Conservation (phyloP, 345 rosid species). For the Bruguiera gymnorhiza region DNA sequence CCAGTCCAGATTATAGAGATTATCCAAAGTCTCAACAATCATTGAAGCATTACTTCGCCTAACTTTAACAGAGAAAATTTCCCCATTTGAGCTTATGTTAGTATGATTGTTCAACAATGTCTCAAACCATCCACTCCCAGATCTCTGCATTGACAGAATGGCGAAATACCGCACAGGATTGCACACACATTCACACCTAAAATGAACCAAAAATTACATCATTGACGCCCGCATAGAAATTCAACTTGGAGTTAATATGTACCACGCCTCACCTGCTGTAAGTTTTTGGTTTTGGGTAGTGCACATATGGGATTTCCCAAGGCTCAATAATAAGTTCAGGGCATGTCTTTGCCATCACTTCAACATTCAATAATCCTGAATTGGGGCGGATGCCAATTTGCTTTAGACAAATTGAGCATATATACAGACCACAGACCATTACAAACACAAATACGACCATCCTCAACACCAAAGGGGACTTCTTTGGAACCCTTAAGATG, state of each 20-base stretch:
- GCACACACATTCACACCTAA: constrained; percentile 90
- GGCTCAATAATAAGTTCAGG: constrained; percentile 75
- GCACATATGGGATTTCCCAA: constrained; percentile 89
- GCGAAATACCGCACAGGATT: constrained; percentile 92
- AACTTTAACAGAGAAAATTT: constrained; percentile 86
- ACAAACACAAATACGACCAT: constrained; percentile 77
- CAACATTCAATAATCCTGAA: constrained; percentile 45
- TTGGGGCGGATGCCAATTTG: constrained; percentile 57
- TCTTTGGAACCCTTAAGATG: constrained; percentile 68
- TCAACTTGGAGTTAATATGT: constrained; percentile 1
- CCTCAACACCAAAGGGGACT: constrained; percentile 74
- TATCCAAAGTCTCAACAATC: constrained; percentile 74
- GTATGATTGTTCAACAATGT: constrained; percentile 90
- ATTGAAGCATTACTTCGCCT: constrained; percentile 75
- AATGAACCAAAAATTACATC: constrained; percentile 19
- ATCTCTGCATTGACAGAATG: constrained; percentile 97
- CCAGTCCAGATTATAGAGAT: constrained; percentile 86
- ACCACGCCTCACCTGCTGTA: constrained; percentile 57
- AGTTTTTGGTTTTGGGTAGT: constrained; percentile 75
- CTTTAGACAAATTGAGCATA: constrained; percentile 75
- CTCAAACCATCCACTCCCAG: constrained; percentile 99
- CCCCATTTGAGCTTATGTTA: constrained; percentile 95
- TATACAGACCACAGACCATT: constrained; percentile 79
- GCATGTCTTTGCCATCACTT: constrained; percentile 59
- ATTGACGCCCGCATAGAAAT: constrained; percentile 5